Evolutionary conservation across 192 early-diverging fungal genomes (phyloP), one percentile per base, ranked within the genome.

Genomic region (Coemansia umbellata): DNA sequence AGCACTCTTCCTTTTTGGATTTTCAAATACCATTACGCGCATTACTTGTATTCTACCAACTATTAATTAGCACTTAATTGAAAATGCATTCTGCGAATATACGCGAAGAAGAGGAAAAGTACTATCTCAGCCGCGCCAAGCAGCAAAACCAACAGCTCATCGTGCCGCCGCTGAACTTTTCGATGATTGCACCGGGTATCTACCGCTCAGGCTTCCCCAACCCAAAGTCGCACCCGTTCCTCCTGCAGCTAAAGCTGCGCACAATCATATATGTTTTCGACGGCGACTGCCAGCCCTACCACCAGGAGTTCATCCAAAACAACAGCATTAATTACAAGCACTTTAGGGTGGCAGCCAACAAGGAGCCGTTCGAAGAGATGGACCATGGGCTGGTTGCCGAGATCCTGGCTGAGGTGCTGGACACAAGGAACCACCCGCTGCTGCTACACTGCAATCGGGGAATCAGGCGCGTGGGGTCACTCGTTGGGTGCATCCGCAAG

Each of bases 131-230:
- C n/a, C n/a, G n/a, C n/a, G n/a, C n/a, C n/a, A n/a, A n/a, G n/a
- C n/a, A n/a, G n/a, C n/a, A n/a, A n/a, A n/a, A n/a, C n/a, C n/a
- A 60, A 61, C 62, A 75, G 68, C 61, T 85, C 8, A 63, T 97
- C 11, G 92, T 97, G 0, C 95, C 95, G 2, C 92, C 92, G 19
- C 73, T 94, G 26, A 95, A 95, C 77, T 98, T 98, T 79, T 89
- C 89, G 22, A 91, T 96, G 86, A 91, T 98, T 6, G 86, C 87
- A 4, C 83, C 87, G 10, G 92, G 92, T 8, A 85, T 98, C 26
- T 98, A 97, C 75, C 81, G 96, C 5, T 94, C 92, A 3, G 96
- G 93, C 15, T 91, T 89, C 59, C 96, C 96, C 5, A 94, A 92
- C 68, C 79, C 82, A 36, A 88, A 89, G 54, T 94, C 92, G 64